These are phyloP conservation scores for Waltergamsia citrina DNA, from an alignment of 2,329 filamentous ascomycete species.

Conservation along the genomic window DNA sequence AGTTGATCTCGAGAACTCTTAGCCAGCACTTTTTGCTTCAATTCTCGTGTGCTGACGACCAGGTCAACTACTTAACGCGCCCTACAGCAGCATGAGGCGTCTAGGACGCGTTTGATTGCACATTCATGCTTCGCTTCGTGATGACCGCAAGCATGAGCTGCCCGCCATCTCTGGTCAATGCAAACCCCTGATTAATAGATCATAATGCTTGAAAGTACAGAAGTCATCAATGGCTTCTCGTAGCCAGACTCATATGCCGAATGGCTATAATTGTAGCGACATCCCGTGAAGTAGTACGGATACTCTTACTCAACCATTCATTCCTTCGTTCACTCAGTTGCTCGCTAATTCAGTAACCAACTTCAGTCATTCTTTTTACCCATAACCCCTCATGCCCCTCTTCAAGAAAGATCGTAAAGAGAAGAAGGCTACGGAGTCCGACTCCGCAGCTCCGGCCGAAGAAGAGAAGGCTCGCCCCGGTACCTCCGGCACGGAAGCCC, in stretches of 20 bases:
- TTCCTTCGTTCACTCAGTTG: too few relatives aligned
- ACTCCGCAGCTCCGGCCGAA: not conserved
- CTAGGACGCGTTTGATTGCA: conserved; percentile 1
- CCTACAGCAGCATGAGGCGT: too few relatives aligned
- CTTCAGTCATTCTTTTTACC: conserved; percentile 1
- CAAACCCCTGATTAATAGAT: not conserved
- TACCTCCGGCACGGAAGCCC: conserved; percentile 31
- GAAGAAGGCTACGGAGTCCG: not conserved
- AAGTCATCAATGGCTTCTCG: not conserved
- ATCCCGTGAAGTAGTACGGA: too few relatives aligned
- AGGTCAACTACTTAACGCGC: too few relatives aligned
- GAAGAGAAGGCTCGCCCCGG: conserved; percentile 19
- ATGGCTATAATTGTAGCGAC: conserved; percentile 1
- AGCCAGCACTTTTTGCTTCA: too few relatives aligned
- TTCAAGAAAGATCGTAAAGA: not conserved
- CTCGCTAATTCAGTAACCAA: not conserved
- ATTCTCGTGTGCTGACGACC: too few relatives aligned
- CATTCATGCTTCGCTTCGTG: not conserved
- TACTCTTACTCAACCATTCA: too few relatives aligned
- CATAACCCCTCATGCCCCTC: not conserved
- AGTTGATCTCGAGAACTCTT: too few relatives aligned
- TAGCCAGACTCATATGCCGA: too few relatives aligned
- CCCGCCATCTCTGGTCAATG: not conserved
- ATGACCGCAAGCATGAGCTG: not conserved
- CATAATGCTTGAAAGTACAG: not conserved